These are phyloP conservation scores for Diaporthe citri DNA, from an alignment of 2,329 filamentous ascomycete species.

Conservation along the genomic window DNA sequence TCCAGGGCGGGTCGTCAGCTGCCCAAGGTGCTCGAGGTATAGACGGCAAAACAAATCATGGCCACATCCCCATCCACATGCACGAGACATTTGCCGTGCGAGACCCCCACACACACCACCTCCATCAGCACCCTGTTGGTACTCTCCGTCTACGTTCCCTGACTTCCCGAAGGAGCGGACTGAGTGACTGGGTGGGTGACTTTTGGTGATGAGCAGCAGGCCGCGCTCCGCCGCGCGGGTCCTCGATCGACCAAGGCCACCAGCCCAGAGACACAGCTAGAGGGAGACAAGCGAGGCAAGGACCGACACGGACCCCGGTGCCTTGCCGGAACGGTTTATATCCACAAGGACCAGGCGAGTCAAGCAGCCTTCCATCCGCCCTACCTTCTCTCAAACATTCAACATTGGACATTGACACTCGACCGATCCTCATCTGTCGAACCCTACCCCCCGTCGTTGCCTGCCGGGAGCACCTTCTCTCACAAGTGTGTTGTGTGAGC, in stretches of 20 bases:
- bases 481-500: neutral
- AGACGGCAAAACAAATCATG: slow-evolving; percentile 16
- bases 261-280: neutral
- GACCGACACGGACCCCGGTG: neutral
- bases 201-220: neutral
- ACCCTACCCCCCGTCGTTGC: neutral
- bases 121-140: slow-evolving; percentile 1
- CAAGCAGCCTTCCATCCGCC: slow-evolving; percentile 27
- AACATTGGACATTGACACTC: neutral
- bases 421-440: neutral
- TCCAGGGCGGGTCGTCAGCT: slow-evolving; percentile 8
- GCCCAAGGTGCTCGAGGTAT: slow-evolving; percentile 3
- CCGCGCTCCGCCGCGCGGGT: slow-evolving; percentile 6
- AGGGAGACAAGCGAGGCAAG: neutral
- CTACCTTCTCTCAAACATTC: slow-evolving; percentile 1
- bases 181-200: neutral
- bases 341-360: slow-evolving; percentile 24
- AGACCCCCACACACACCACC: slow-evolving; percentile 26
- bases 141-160: neutral
- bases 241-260: neutral
- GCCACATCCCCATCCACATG: slow-evolving; percentile 1
- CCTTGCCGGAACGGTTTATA: slow-evolving; percentile 3
- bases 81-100: slow-evolving; percentile 28
- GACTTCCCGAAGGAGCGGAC: neutral
- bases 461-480: slow-evolving; percentile 22